Conservation (phyloP, 139 green algal genomes). For the Asterochloris sp. region DNA sequence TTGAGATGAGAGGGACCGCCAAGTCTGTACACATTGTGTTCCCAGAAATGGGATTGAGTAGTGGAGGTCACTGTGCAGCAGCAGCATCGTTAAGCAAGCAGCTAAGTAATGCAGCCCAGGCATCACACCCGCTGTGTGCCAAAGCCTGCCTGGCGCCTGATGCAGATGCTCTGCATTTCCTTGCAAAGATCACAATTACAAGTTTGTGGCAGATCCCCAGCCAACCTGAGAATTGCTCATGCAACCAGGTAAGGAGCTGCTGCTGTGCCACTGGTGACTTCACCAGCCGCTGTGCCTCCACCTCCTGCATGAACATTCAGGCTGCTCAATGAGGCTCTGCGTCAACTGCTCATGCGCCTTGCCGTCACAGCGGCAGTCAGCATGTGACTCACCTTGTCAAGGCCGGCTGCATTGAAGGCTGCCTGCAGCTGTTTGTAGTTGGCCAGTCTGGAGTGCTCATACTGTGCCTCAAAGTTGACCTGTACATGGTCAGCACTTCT, state of each 20-base stretch:
- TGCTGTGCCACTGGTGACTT: constrained; percentile 6
- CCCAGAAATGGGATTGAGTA: too few species aligned
- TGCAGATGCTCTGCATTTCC: neutral
- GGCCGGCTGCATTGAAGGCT: neutral
- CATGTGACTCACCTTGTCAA: constrained; percentile 6
- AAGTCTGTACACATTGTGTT: too few species aligned
- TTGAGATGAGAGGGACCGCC: too few species aligned
- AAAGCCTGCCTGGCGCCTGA: neutral
- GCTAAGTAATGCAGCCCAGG: neutral
- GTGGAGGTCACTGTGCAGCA: neutral
- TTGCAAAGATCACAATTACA: neutral
- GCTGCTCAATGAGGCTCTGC: neutral
- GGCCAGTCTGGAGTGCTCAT: constrained; percentile 1
- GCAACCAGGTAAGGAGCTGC: constrained; percentile 13
- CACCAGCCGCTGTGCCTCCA: constrained; percentile 15
- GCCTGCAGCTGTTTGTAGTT: constrained; percentile 21
- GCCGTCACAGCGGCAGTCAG: neutral
- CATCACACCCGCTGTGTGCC: neutral
- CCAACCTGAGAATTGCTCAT: neutral
- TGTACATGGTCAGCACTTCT: neutral
- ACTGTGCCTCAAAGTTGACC: constrained; percentile 19
- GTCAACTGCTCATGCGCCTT: neutral
- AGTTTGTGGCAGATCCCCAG: neutral
- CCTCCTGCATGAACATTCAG: neutral
- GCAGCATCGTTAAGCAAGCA: neutral